Evolutionary conservation across 345 rosid genomes (phyloP).

Genomic region (Hibiscus tridactylites): DNA sequence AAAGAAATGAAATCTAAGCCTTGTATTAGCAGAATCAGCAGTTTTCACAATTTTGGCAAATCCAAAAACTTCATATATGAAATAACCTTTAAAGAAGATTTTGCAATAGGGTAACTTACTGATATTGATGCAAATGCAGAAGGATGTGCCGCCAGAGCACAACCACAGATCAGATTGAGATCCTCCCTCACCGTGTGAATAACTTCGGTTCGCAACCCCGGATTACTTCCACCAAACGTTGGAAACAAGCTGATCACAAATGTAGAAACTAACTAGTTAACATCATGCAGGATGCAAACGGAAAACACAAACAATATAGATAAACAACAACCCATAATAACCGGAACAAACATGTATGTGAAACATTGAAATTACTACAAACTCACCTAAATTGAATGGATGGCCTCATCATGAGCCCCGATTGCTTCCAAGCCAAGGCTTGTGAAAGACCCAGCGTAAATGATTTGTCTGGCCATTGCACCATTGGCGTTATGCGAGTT

Average conservation of each 20-base stretch:
- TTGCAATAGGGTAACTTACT: conserved; percentile 30
- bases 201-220: conserved; percentile 69
- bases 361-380: too few species aligned
- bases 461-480: conserved; percentile 92
- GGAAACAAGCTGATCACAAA: background rate
- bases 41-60: background rate
- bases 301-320: too few species aligned
- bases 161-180: conserved; percentile 74
- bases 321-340: too few species aligned
- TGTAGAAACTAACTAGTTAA: background rate
- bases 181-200: conserved; percentile 73
- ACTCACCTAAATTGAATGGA: conserved; percentile 67
- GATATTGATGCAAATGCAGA: conserved; percentile 72
- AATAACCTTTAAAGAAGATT: too few species aligned
- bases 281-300: background rate
- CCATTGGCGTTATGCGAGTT: conserved; percentile 72
- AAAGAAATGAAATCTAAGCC: background rate
- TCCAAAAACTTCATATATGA: too few species aligned
- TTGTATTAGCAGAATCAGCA: background rate
- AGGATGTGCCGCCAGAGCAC: conserved; percentile 50
- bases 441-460: conserved; percentile 62
- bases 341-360: too few species aligned
- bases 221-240: conserved; percentile 18
- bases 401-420: conserved; percentile 88
- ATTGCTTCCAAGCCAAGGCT: conserved; percentile 85